phyloP scores from a whole-genome alignment of 495 filamentous ascomycete genomes.

The Parathielavia hyrcaniae region DNA sequence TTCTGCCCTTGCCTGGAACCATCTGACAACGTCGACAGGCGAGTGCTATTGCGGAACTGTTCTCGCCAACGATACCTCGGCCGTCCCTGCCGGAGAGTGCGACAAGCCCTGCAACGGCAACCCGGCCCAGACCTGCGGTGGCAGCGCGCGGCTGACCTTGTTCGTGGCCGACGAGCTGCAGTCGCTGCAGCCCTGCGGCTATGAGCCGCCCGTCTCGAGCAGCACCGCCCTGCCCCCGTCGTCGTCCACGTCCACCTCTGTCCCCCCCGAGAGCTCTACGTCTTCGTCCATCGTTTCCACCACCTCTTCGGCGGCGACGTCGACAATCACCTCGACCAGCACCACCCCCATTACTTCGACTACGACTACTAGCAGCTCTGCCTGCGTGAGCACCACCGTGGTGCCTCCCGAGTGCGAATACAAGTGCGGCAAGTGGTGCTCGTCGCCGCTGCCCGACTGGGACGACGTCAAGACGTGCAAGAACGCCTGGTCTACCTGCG shows the following conservation, averaged over 20 bases:
- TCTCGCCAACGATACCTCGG: conserved; percentile 43
- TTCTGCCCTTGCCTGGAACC: not conserved
- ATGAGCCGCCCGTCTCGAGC: conserved; percentile 25
- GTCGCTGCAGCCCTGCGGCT: conserved; percentile 44
- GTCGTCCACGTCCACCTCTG: conserved; percentile 17
- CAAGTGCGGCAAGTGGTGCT: conserved; percentile 48
- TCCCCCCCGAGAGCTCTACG: conserved; percentile 16
- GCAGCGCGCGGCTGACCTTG: conserved; percentile 38
- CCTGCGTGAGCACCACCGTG: conserved; percentile 38
- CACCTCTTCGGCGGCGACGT: conserved; percentile 6
- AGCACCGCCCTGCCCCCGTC: conserved; percentile 15
- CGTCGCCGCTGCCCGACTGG: conserved; percentile 42
- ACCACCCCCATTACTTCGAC: conserved; percentile 21
- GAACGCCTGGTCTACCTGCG: conserved; percentile 34
- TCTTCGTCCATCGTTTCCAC: conserved; percentile 7
- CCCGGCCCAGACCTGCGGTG: conserved; percentile 42
- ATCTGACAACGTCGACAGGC: conserved; percentile 20
- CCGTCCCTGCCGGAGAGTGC: conserved; percentile 37
- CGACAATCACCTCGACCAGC: conserved; percentile 18
- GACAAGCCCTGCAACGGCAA: conserved; percentile 47
- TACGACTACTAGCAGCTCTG: conserved; percentile 35
- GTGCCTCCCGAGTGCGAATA: conserved; percentile 45
- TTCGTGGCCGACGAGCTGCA: conserved; percentile 41
- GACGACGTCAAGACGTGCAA: conserved; percentile 35
- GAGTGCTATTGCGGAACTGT: conserved; percentile 44